Percentiles rank a stretch among this genome's conserved stretches.
These are phyloP conservation scores for Aegilops bicornis DNA, from an alignment of 176 grass and related monocot species.

Conservation along the genomic window DNA sequence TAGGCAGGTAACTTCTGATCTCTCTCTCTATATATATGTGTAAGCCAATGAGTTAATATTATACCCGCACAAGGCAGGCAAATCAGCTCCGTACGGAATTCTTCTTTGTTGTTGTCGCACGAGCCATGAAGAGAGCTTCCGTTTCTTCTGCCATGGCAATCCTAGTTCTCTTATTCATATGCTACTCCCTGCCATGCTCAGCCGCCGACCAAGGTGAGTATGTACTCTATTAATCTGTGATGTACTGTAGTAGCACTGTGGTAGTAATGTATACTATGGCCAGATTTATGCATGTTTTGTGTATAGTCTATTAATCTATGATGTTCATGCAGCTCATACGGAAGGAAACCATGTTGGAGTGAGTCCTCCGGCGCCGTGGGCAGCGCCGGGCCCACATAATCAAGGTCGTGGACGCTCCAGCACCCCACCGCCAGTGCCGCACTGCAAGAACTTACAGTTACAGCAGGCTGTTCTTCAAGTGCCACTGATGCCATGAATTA, in stretches of 20 bases:
- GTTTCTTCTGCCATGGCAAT: background rate
- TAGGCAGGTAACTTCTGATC: too few relatives aligned
- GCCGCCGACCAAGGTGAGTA: background rate
- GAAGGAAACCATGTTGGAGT: too few relatives aligned
- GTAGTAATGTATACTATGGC: background rate
- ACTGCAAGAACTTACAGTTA: too few relatives aligned
- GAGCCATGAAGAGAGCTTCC: background rate
- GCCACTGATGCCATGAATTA: too few relatives aligned
- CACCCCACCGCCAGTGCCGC: too few relatives aligned
- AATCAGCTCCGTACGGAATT: background rate
- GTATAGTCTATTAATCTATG: background rate
- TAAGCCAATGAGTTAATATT: background rate
- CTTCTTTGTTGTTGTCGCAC: background rate
- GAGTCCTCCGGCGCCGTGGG: too few relatives aligned
- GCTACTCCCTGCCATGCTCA: background rate
- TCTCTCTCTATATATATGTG: too few relatives aligned
- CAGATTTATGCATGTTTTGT: background rate
- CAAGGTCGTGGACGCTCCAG: too few relatives aligned
- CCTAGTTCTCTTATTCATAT: background rate
- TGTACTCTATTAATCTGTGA: background rate
- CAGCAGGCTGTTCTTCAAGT: too few relatives aligned
- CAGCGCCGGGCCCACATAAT: too few relatives aligned
- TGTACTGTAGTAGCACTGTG: background rate
- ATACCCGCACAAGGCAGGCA: background rate
- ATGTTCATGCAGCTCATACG: background rate